Base-by-base conservation (phyloP, 1,139 yeast species). In the Yamadazyma siamensis region DNA sequence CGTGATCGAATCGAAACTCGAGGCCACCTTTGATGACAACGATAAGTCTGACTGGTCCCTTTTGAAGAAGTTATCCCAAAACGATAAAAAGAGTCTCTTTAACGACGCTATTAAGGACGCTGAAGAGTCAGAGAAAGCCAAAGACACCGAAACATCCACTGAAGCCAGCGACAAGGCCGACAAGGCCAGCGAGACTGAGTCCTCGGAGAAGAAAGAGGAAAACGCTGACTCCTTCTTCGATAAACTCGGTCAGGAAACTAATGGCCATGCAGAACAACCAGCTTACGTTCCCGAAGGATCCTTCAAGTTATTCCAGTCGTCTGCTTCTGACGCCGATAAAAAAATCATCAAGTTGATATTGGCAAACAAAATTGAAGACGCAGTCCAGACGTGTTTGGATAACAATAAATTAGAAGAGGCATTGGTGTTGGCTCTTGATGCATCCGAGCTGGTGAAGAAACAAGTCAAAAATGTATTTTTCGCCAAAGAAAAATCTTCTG, bases 1-100 rank as follows among this genome's bases (percentile, higher is more conserved):
- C 3, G 64, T 85, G 24, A 75, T 84, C 36, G 74, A 73, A 31
- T 57, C 70, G 14, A 77, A 77, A 44, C 48, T 71, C 19, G 61
- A 59, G 7, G 55, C 65, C 12, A 62, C 66, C 4, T 32, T 28
- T n/a, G 61, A 67, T 35, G 62, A 56, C 2, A 51, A 60, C 11
- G 81, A 79, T 41, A 71, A 71, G 41, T 64, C 75, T 17, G 96
- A 88, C 54, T 91, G 97, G 97, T 68, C 70, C 39, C 58, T 87
- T 21, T 71, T 91, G 44, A 65, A 75, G 42, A 69, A 76, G 32
- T 61, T 86, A 32, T 56, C 80, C 4, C 52, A 59, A 30, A 62
- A 65, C 29, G 84, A 80, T 25, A 77, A 73, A 31, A 47, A 56
- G 4, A 44, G 60, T n/a, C 50, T 71, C 26, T 48, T 56, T 20